Evolutionary conservation across 1,284 basidiomycete species (phyloP), one percentile per base, ranked within the genome.

Genomic region (Neotropicomus parvogracilis): DNA sequence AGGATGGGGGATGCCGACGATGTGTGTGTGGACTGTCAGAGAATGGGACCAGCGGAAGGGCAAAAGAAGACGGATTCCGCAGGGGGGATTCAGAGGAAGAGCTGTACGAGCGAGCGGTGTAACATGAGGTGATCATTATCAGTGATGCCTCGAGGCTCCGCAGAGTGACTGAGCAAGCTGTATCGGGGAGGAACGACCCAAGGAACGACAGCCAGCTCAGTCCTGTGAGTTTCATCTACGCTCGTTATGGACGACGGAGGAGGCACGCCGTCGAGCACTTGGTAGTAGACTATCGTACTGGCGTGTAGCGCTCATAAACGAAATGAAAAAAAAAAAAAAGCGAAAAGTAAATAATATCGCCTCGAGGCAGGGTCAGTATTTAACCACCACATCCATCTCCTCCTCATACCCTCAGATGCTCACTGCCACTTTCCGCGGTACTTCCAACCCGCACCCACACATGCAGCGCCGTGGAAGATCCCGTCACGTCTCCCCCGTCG

Each of bases 401-500:
- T 31, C 28, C 28, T 40, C 27, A 35, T 40, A 48, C 43, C 32
- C 13, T 14, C 50, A n/a, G 29, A 62, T 64, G 64, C 60, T 61
- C 44, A 49, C 62, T 14, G 64, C 52, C 24, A 40, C 60, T 12
- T 60, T 62, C 17, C 59, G 59, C 33, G 53, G 52, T 24, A 26
- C 40, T 2, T 34, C 45, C 33, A 42, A 50, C 0, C 48, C 50
- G 2, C 46, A 50, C 0, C 48, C 50, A 3, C 50, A 47, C 6
- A 63, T 67, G 56, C 63, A 69, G 9, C 59, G 58, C 31, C 72
- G 77, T 29, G 78, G 78, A 10, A 70, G 78, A 44, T 80, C 78
- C 9, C 69, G 72, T 24, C 63, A 68, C 39, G 62, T 80, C 4
- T 75, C 78, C 2, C 57, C 64, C 19, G 70, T 70, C 31, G 79